Base-by-base conservation (phyloP, 73 alveolate species). In the Loxodes magnus region DNA sequence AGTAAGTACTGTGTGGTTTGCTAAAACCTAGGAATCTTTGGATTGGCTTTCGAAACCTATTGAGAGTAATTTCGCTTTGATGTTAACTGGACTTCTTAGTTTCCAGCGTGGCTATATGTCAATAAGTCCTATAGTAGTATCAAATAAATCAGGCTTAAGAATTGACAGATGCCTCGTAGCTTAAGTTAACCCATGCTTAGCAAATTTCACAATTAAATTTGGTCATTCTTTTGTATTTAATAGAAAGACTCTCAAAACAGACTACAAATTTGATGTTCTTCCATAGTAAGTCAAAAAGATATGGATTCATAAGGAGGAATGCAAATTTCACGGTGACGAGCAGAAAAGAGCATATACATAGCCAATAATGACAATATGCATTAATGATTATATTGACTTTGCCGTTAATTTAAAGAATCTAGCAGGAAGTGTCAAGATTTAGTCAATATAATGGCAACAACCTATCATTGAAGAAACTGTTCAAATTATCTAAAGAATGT, bases 401-500 rank as follows among this genome's bases (percentile, higher is more conserved):
- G 59, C 59, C n/a, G 17, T 46, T n/a, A 46, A 46, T 24, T 46
- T 37, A 24, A 14, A 12, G 14, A 46, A 46, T 24, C 17, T 46
- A 10, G 10, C n/a, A 22, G 26, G 59, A 0, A 20, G 15, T 20
- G 34, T 19, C 7, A 16, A 41, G 21, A 2, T 46, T 0, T 37
- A 46, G 19, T 21, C 59, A n/a, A 46, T 46, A 1, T 41, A 46
- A 46, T 46, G 59, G 60, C 59, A 46, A 22, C 35, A 37, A 1
- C 59, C 59, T 0, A 24, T 46, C 9, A 21, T 46, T 10, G 22
- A 46, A 21, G 59, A 46, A 1, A 46, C 59, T 0, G 27, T n/a
- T 25, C 43, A 9, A 0, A 46, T 46, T 21, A 22, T 10, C 23
- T 25, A 46, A 2, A 10, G n/a, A 1, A 37, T 10, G 7, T 9